Evolutionary conservation across 2,329 filamentous ascomycete species (phyloP), one percentile per base, ranked within the genome.

Genomic region (Epichloe brachyelytri): DNA sequence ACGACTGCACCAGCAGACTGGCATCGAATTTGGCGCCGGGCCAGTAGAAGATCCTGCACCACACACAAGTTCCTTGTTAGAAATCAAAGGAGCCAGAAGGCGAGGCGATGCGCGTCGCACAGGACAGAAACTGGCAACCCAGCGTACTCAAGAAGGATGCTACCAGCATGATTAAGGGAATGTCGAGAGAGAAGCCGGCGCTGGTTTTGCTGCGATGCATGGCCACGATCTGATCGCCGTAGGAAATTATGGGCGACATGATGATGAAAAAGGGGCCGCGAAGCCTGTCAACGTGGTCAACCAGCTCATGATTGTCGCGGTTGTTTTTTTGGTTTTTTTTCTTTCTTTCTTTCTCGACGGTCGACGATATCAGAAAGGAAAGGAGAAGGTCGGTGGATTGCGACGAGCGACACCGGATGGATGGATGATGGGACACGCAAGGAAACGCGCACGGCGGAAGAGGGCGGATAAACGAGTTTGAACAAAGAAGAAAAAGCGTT

Each of bases 81-180:
- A 30, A 10, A 30, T 4, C 8, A 30, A 8, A 30, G 26, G 3
- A 30, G 10, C 26, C 26, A 30, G 3, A 8, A 30, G 8, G 8
- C 6, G 20, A 22, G 20, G 45, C 45, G 45, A 19, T 5, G 45
- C 45, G 45, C 19, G 39, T 26, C 11, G 14, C 5, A 34, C 15
- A 30, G 22, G 22, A n/a, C 5, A 33, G 6, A 19, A 34, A 12
- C 4, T 2, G 43, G 4, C 11, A 19, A 47, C 39, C 45, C 39
- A 8, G 37, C 69, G 45, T 62, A 84, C 79, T 80, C 51, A 84
- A 68, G 50, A 85, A 68, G 3, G 81, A 85, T 30, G 82, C 80
- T 50, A 85, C 74, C 48, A 86, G 76, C 82, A 86, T 86, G 55
- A 86, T 86, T 52, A 86, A 69, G 34, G 82, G 82, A 43, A 85